Evolutionary conservation across 192 early-diverging fungal genomes (phyloP), one percentile per base, ranked within the genome.

Genomic region (Chytriomyces hyalinus): DNA sequence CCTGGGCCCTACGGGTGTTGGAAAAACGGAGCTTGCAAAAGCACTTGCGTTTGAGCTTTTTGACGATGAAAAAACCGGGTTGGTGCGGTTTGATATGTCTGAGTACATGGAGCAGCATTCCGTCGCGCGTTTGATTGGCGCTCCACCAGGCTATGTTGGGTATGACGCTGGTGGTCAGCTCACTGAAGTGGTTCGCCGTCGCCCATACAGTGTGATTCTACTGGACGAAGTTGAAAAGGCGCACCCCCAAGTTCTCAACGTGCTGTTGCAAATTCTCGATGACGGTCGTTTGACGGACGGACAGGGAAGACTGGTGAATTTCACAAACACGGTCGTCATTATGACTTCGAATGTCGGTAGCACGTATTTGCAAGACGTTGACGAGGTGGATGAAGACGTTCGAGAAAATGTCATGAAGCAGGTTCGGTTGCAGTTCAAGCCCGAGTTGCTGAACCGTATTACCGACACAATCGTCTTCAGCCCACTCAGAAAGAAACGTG

Each of bases 161-260:
- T 93, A 96, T 80, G 97, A 98, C 66, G 93, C 95, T 73, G 96
- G 97, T 64, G 97, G 97, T 6, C 94, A 99, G 77, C 85, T 99
- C 53, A 99, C 96, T 10, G 98, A 99, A 84, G 86, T 92, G 5
- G 91, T 99, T 48, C 91, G 98, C 62, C 88, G 94, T 69, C 89
- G 91, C 48, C 96, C 97, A 15, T 98, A 98, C 87, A 91, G 89
- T 44, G 95, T 99, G 6, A 85, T 99, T 24, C 89, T 99, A 26
- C 94, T 99, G 78, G 98, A 99, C 83, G 98, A 99, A 84, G 92
- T 99, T 65, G 98, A 99, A 74, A 99, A 99, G 85, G 97, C 97
- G 3, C 96, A 99, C 67, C 80, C 85, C 4, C 83, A 98, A 78
- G 96, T 99, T 3, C 86, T 94, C 66, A 98, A 99, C 80, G 79